A percentile compares a stretch with the other conserved stretches of the same genome.
phyloP scores from a whole-genome alignment of 2,329 filamentous ascomycete species.

The Botrytis pseudocinerea region DNA sequence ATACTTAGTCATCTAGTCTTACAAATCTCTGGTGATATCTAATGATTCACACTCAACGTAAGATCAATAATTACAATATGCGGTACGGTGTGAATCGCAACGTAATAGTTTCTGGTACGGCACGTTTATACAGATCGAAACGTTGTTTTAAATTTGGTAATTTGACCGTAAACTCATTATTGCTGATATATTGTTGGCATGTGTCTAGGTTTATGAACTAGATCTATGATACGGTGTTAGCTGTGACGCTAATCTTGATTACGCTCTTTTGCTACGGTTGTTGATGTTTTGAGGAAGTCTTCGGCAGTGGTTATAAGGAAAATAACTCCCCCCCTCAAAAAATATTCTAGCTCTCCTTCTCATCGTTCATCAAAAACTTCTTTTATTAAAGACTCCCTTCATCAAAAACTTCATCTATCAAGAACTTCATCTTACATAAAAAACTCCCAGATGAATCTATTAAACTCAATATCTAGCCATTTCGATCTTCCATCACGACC shows the following conservation, averaged over 20 bases:
- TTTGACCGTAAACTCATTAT: not conserved
- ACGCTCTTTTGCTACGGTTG: not conserved
- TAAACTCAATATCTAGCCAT: too few species aligned
- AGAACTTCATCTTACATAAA: not conserved
- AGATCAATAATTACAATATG: not conserved
- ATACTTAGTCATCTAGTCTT: not conserved
- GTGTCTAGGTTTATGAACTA: not conserved
- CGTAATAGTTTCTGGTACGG: not conserved
- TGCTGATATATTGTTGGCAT: not conserved
- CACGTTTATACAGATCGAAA: not conserved
- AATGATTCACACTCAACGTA: not conserved
- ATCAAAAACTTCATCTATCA: not conserved
- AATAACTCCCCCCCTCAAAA: not conserved
- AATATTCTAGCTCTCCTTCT: not conserved
- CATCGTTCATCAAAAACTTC: not conserved
- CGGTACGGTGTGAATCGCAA: not conserved
- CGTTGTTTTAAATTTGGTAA: accelerated
- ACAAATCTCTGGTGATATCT: not conserved
- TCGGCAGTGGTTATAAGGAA: not conserved
- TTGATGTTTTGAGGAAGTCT: not conserved
- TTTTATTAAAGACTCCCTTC: not conserved
- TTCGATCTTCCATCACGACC: not conserved
- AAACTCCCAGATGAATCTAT: not conserved
- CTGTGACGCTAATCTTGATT: not conserved
- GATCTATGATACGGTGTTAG: not conserved